Percentiles rank a stretch among this genome's conserved stretches.
Conservation (phyloP, 192 early-diverging fungal genomes). For the Backusella luteola region DNA sequence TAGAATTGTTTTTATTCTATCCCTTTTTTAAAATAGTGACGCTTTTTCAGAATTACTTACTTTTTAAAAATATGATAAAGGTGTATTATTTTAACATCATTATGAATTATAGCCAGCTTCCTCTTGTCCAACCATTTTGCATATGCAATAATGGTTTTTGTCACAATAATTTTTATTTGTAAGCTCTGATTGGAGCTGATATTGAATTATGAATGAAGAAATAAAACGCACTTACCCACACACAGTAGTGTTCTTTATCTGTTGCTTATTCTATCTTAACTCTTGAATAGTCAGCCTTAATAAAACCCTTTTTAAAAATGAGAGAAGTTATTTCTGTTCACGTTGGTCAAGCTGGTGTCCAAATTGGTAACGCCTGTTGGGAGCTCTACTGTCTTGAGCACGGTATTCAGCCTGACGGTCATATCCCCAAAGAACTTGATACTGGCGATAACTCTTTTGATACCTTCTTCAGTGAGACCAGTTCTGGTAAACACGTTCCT, state of each 20-base stretch:
- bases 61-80: too few species aligned
- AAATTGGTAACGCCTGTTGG: conserved; percentile 88
- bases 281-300: conserved; percentile 7
- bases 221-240: background rate
- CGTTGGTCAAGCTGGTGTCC: conserved; percentile 66
- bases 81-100: too few species aligned
- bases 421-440: conserved; percentile 24
- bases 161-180: background rate
- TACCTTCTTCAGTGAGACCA: conserved; percentile 48
- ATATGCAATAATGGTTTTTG: background rate
- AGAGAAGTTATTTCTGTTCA: conserved; percentile 45
- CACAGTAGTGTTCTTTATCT: background rate
- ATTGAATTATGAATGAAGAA: background rate
- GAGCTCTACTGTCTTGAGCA: conserved; percentile 55
- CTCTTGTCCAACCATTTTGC: background rate
- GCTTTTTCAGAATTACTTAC: too few species aligned
- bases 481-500: conserved; percentile 42
- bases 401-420: conserved; percentile 39
- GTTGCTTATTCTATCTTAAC: conserved; percentile 26
- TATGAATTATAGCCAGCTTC: background rate
- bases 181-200: background rate
- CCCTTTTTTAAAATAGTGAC: too few species aligned
- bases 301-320: conserved; percentile 31
- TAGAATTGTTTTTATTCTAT: background rate
- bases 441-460: conserved; percentile 39